These are phyloP conservation scores for Calonectria hawksworthii DNA, from an alignment of 2,329 filamentous ascomycete genomes.

Conservation along the genomic window DNA sequence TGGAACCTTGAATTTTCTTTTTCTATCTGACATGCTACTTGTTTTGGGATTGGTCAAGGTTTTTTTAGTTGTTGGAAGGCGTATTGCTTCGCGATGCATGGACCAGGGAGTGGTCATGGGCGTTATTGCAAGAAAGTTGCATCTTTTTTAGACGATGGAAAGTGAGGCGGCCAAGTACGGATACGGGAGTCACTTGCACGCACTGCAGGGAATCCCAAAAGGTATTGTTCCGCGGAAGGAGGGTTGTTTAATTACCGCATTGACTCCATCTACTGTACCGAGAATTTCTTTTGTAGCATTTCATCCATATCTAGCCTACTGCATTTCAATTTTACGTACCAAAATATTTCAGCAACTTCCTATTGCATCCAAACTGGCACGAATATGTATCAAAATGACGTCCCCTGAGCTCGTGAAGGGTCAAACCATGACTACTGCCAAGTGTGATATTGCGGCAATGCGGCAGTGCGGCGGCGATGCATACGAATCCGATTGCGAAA, in stretches of 20 bases:
- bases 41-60: background rate
- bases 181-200: background rate
- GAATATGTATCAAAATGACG: background rate
- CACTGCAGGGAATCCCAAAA: background rate
- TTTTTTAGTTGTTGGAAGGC: background rate
- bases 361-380: background rate
- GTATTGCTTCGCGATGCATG: background rate
- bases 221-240: background rate
- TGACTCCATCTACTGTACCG: background rate
- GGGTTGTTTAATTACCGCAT: background rate
- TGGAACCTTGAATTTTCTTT: background rate
- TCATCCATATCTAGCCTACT: background rate
- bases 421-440: background rate
- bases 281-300: background rate
- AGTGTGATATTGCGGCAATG: background rate
- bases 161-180: background rate
- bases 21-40: background rate
- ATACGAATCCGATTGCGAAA: background rate
- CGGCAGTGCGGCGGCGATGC: background rate
- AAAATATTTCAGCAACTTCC: background rate
- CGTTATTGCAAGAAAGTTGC: background rate
- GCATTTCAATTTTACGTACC: background rate
- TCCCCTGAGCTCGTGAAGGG: background rate
- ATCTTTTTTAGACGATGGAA: background rate
- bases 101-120: background rate